Conservation (phyloP, 768 basidiomycete species). For the Kwoniella bestiolae region DNA sequence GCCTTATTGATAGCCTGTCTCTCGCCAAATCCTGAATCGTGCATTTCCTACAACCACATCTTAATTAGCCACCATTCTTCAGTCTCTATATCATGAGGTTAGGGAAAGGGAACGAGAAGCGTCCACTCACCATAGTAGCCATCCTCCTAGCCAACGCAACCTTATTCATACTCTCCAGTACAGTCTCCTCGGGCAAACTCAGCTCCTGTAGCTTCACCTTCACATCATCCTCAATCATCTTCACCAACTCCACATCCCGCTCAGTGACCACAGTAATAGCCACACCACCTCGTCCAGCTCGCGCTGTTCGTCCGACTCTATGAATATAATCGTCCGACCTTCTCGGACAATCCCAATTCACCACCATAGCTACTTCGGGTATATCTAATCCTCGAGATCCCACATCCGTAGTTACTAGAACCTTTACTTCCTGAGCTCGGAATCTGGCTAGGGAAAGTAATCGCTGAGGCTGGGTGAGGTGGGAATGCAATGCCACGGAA, state of each 20-base stretch:
- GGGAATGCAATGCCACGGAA: slow-evolving; percentile 87
- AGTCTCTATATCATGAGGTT: not conserved
- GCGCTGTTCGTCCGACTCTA: slow-evolving; percentile 89
- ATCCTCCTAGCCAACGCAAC: slow-evolving; percentile 93
- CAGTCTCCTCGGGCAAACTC: slow-evolving; percentile 74
- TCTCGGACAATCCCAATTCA: slow-evolving; percentile 95
- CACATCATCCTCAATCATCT: slow-evolving; percentile 86
- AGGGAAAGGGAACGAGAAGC: not conserved
- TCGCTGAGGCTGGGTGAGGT: slow-evolving; percentile 88
- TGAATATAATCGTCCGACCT: slow-evolving; percentile 90
- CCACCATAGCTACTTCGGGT: slow-evolving; percentile 90
- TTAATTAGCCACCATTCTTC: not conserved
- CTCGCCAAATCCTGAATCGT: slow-evolving; percentile 86
- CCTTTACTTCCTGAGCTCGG: slow-evolving; percentile 81
- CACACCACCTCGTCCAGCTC: slow-evolving; percentile 84
- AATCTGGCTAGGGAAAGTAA: slow-evolving; percentile 82
- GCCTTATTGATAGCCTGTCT: slow-evolving; percentile 77
- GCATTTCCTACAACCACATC: slow-evolving; percentile 60
- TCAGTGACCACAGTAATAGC: slow-evolving; percentile 96
- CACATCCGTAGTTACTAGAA: slow-evolving; percentile 92
- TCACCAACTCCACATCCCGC: slow-evolving; percentile 80
- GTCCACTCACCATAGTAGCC: slow-evolving; percentile 79
- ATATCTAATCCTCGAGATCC: slow-evolving; percentile 95
- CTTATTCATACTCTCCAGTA: slow-evolving; percentile 79
- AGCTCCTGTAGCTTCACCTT: slow-evolving; percentile 78